Percentiles rank a stretch among this genome's conserved stretches.
Conservation (phyloP, 805 yeast genomes). For the Isabelozyma rhagii region DNA sequence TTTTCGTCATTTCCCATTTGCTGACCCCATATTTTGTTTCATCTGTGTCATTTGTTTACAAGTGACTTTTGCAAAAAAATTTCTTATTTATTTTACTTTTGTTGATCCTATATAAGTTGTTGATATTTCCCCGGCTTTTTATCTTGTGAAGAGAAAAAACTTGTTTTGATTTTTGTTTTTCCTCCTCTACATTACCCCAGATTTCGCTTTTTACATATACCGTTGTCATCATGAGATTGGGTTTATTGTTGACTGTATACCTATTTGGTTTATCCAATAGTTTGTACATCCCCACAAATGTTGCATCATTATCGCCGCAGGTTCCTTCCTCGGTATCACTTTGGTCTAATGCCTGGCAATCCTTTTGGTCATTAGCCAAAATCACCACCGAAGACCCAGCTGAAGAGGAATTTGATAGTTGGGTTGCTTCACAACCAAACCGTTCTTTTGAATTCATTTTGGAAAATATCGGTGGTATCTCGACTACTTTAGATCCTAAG, state of each 20-base stretch:
- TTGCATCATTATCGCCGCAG: neutral
- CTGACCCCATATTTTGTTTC: neutral
- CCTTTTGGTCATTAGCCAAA: neutral
- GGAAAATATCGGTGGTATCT: constrained; percentile 54
- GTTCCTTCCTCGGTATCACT: neutral
- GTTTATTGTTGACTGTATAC: neutral
- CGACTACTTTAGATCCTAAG: constrained; percentile 21
- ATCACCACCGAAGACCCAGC: neutral
- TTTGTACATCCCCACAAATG: neutral
- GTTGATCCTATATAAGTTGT: neutral
- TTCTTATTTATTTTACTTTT: neutral
- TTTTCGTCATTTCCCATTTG: neutral
- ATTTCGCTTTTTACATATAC: neutral
- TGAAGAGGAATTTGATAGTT: constrained; percentile 38
- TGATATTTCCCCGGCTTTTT: neutral
- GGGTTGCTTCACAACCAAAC: constrained; percentile 46
- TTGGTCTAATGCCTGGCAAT: neutral
- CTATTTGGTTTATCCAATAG: neutral
- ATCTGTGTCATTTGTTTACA: neutral
- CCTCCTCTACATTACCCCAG: neutral
- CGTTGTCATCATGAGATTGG: neutral
- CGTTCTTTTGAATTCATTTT: constrained; percentile 46
- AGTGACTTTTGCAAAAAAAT: neutral
- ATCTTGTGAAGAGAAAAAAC: neutral
- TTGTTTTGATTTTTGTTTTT: neutral